Evolutionary conservation across 2,329 filamentous ascomycete species (phyloP).

Genomic region (Pseudonectria foliicola): DNA sequence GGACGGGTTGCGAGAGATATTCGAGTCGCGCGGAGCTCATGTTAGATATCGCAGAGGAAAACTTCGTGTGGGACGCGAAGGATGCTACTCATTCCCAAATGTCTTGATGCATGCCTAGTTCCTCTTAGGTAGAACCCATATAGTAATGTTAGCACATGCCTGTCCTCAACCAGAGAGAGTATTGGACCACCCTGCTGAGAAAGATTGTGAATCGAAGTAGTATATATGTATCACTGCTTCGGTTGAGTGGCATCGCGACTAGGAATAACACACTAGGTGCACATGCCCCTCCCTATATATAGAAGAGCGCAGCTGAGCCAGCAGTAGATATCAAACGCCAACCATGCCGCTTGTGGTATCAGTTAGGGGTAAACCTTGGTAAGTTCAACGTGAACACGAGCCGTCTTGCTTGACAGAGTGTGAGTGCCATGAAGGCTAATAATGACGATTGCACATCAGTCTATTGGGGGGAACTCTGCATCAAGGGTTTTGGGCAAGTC

Average conservation of each 20-base stretch:
- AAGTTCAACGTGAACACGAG: too few species aligned
- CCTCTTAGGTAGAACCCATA: conserved; percentile 8
- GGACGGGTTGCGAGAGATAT: conserved; percentile 8
- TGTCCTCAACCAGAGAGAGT: conserved; percentile 7
- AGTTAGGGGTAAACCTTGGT: too few species aligned
- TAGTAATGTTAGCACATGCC: conserved; percentile 8
- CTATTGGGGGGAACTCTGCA: conserved; percentile 30
- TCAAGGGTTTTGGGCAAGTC: conserved; percentile 24
- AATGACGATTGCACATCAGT: conserved; percentile 8
- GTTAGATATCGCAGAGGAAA: not conserved
- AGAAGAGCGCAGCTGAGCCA: not conserved
- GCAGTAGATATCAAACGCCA: too few species aligned
- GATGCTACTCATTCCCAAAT: conserved; percentile 3
- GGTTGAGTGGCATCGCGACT: too few species aligned
- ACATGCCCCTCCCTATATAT: too few species aligned
- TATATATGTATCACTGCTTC: too few species aligned
- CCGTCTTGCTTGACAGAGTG: not conserved
- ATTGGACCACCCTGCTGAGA: too few species aligned
- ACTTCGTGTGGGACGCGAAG: too few species aligned
- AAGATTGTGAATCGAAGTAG: too few species aligned
- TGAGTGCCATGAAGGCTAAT: too few species aligned
- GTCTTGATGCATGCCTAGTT: conserved; percentile 17
- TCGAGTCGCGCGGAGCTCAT: conserved; percentile 8
- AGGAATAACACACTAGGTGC: too few species aligned
- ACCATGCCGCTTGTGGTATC: too few species aligned